A percentile compares a stretch with the other conserved stretches of the same genome.
Conservation (phyloP, 495 filamentous ascomycete species). For the Penicillium alfredii region DNA sequence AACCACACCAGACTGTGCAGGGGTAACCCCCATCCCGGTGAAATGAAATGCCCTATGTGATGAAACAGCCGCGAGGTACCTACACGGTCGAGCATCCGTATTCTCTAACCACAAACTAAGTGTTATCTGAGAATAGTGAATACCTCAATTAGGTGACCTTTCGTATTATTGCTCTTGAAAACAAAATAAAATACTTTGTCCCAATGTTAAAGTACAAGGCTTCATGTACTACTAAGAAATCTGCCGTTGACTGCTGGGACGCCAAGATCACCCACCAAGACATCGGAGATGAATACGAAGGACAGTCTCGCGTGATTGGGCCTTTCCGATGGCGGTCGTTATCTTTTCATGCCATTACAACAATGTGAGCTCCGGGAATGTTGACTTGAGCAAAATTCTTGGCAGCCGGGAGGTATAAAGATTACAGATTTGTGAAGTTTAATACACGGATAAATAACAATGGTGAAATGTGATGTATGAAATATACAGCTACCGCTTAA, state of each 20-base stretch:
- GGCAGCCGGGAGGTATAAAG: constrained; percentile 14
- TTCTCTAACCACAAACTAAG: constrained; percentile 9
- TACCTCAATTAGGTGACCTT: constrained; percentile 5
- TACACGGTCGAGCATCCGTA: constrained; percentile 10
- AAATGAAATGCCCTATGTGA: constrained; percentile 20
- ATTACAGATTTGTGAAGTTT: constrained; percentile 6
- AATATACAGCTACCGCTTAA: too few relatives aligned
- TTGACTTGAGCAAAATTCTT: constrained; percentile 20
- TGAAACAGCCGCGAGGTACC: constrained; percentile 18
- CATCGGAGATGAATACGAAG: constrained; percentile 9
- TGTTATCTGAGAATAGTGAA: constrained; percentile 3
- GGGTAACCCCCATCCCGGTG: constrained; percentile 18
- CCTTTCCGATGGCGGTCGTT: not conserved
- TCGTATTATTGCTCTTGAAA: constrained; percentile 4
- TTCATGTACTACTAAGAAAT: constrained; percentile 6
- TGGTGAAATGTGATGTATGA: constrained; percentile 12
- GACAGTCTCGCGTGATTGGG: constrained; percentile 4
- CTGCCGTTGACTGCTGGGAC: constrained; percentile 6
- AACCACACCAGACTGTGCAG: too few relatives aligned
- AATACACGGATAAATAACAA: constrained; percentile 7
- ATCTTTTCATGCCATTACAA: constrained; percentile 11
- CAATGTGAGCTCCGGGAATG: constrained; percentile 17
- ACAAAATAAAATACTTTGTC: constrained; percentile 10
- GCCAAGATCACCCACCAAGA: constrained; percentile 11
- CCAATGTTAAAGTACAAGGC: constrained; percentile 8